Conservation (phyloP, 108 stramenopile genomes). For the Cylindrotheca fusiformis region DNA sequence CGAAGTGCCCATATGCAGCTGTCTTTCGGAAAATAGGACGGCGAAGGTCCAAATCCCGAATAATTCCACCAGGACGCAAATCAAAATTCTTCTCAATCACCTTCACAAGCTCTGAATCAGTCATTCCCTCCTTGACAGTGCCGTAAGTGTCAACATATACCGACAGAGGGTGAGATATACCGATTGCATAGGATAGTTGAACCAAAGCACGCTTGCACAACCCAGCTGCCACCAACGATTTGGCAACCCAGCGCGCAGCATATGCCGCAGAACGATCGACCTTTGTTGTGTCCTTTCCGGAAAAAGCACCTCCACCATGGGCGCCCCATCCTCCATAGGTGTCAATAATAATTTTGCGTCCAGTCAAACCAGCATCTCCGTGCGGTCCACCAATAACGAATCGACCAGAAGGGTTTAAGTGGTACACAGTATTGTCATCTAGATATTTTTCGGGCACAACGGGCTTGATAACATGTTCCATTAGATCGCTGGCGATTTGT, state of each 20-base stretch:
- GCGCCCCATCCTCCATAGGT: slow-evolving; percentile 98
- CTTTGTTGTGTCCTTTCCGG: slow-evolving; percentile 96
- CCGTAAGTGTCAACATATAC: slow-evolving; percentile 94
- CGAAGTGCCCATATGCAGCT: slow-evolving; percentile 97
- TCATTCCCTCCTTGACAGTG: slow-evolving; percentile 91
- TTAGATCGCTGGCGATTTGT: slow-evolving; percentile 91
- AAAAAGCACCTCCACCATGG: slow-evolving; percentile 95
- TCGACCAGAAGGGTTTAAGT: slow-evolving; percentile 90
- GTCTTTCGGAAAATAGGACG: slow-evolving; percentile 96
- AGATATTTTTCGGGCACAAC: slow-evolving; percentile 95
- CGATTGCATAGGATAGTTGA: slow-evolving; percentile 96
- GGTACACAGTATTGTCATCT: slow-evolving; percentile 96
- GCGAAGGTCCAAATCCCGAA: slow-evolving; percentile 91
- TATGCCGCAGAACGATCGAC: slow-evolving; percentile 95
- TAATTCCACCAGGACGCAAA: slow-evolving; percentile 92
- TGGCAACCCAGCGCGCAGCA: slow-evolving; percentile 96
- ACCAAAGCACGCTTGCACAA: slow-evolving; percentile 89
- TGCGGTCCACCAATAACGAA: slow-evolving; percentile 98
- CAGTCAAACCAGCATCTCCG: slow-evolving; percentile 96
- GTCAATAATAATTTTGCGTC: slow-evolving; percentile 96
- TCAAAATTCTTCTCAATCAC: slow-evolving; percentile 96
- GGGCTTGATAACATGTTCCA: slow-evolving; percentile 97
- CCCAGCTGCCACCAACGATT: slow-evolving; percentile 89
- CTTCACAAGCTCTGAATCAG: slow-evolving; percentile 88
- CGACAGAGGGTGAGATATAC: slow-evolving; percentile 87